Conservation (phyloP, 495 filamentous ascomycete species). For the Glonium stellatum region DNA sequence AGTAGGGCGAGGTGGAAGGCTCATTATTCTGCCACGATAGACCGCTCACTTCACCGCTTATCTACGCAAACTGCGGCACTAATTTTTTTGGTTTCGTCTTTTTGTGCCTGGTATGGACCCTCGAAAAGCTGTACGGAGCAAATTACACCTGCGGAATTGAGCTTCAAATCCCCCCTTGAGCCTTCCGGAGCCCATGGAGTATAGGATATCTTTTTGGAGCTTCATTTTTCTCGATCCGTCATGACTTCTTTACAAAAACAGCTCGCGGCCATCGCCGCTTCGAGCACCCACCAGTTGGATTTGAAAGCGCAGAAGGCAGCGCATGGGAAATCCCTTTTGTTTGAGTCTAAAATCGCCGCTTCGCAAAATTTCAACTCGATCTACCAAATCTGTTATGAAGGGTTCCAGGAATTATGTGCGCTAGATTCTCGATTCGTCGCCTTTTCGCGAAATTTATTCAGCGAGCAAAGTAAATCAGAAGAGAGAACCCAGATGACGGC, state of each 20-base stretch:
- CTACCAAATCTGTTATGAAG: constrained; percentile 77
- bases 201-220: background rate
- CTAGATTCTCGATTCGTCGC: constrained; percentile 67
- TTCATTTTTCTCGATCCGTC: background rate
- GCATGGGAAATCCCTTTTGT: constrained; percentile 88
- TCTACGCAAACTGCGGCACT: no score
- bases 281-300: constrained; percentile 53
- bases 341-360: constrained; percentile 70
- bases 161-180: background rate
- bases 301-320: constrained; percentile 80
- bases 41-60: no score
- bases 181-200: background rate
- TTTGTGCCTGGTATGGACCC: no score
- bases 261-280: constrained; percentile 36
- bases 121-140: no score
- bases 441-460: constrained; percentile 72
- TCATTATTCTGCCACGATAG: no score
- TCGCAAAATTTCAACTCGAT: constrained; percentile 83
- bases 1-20: no score
- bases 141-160: background rate
- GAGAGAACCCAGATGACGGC: constrained; percentile 79
- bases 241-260: constrained; percentile 38
- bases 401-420: constrained; percentile 81
- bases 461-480: constrained; percentile 78
- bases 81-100: background rate